Base-by-base conservation (phyloP, 352 stramenopile genomes). In the Aphanomyces stellatus region DNA sequence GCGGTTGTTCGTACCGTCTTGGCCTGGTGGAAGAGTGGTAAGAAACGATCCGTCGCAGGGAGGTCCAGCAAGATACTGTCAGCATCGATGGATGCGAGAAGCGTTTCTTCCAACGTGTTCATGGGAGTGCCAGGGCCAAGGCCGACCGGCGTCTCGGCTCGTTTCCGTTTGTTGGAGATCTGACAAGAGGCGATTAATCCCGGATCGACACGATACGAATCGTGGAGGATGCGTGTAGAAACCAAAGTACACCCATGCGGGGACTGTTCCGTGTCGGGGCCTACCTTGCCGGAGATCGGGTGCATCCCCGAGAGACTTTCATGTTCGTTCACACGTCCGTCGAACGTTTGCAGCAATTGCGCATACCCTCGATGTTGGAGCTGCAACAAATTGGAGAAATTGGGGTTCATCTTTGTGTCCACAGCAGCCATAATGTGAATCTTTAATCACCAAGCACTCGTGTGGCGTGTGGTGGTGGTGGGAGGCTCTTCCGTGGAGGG, bases 311-410 rank as follows among this genome's bases (percentile, higher is more conserved):
- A 4, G n/a, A 62, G 35, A 5, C 4, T 30, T 31, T 62, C 53
- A 31, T 62, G 53, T 2, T 62, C 53, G 4, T 62, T 25, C 6
- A 62, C 53, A 17, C 53, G 53, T 13, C 53, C 53, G 43, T 62
- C 53, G 35, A 62, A 62, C 25, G 53, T 62, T 37, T 62, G 53
- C 4, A 62, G 53, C 53, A 62, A 48, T 37, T 62, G 53, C 22
- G 53, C 33, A 31, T 43, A 62, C 13, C 53, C 53, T 31, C 33
- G 53, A 31, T 62, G 30, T 25, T 62, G 53, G n/a, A 31, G 8
- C 25, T 62, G 53, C 53, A 42, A 34, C 46, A 53, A 53, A 53
- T 53, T 53, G 46, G 46, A 53, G 46, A 53, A 53, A 28, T 53
- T 53, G 7, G 46, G 46, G 17, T 10, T 53, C 46, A 53, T 53